Evolutionary conservation across 257 asterid genomes (phyloP), one percentile per base, ranked within the genome.

Genomic region (Voacanga thouarsii): DNA sequence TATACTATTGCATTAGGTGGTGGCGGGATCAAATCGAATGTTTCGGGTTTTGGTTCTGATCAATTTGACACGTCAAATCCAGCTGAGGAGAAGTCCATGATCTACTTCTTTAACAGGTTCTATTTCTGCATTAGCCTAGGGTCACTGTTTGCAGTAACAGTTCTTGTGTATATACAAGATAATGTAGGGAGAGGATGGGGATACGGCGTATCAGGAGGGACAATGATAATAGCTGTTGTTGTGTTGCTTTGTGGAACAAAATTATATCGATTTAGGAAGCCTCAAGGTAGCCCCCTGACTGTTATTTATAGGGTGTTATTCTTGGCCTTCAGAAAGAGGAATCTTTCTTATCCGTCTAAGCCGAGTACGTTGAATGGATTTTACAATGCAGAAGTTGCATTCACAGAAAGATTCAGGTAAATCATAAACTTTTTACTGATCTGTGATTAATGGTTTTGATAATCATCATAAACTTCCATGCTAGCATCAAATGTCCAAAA

Each of bases 11-110:
- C 98, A 18, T 47, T 90, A 7, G 98, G 98, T 16, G 96, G 92
- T 3, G 97, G 98, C 3, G 97, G 97, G 33, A 92, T 94, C 84
- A 94, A 94, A 80, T 89, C 98, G 5, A 90, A 91, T 45, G 97
- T 94, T 72, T 92, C 98, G 2, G 97, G 97, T 15, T 92, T 94
- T 47, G 98, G 98, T 14, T 88, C 97, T 0, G 98, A 94, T 73
- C 98, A 94, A 69, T 94, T 94, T 71, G 97, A 90, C 82, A 3
- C 82, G 2, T 82, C 89, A 19, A 77, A 94, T 74, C 96, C 96
- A 0, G 86, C 81, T 68, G 97, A 94, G 77, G 90, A 81, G 76
- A 89, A 89, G 83, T 82, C 89, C 2, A 94, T 92, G 97, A 75
- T 83, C 33, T 90, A 84, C 21, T 94, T 94, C 86, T 94, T 94